Evolutionary conservation across 169 alveolate species (phyloP).

Genomic region (Plasmodium cynomolgi): DNA sequence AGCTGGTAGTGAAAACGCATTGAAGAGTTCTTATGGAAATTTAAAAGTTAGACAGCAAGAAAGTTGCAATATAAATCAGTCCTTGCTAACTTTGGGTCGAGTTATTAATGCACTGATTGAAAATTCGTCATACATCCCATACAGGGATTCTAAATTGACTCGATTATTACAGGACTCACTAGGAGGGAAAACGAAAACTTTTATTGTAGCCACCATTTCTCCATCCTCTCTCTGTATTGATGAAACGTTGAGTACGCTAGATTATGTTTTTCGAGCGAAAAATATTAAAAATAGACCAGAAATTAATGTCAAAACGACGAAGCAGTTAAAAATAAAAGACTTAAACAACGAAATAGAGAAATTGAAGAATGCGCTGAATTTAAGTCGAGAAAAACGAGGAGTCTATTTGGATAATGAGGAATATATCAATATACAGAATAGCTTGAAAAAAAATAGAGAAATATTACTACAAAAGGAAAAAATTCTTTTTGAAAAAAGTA

Average conservation of each 20-base stretch:
- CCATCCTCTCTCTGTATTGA: constrained; percentile 93
- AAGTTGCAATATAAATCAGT: constrained; percentile 92
- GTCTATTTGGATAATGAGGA: constrained; percentile 75
- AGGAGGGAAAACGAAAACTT: constrained; percentile 97
- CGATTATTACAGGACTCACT: constrained; percentile 93
- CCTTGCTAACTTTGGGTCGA: constrained; percentile 91
- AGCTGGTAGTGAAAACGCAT: constrained; percentile 96
- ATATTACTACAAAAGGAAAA: constrained; percentile 44
- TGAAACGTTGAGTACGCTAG: constrained; percentile 92
- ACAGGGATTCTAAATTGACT: constrained; percentile 96
- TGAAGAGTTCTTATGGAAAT: constrained; percentile 90
- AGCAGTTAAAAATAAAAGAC: constrained; percentile 85
- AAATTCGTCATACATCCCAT: constrained; percentile 93
- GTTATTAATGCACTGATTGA: constrained; percentile 93
- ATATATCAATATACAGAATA: constrained; percentile 60
- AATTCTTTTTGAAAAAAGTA: constrained; percentile 56
- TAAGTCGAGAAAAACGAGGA: constrained; percentile 81
- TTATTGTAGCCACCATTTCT: constrained; percentile 93
- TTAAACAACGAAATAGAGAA: constrained; percentile 82
- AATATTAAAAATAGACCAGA: constrained; percentile 92
- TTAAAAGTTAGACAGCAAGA: constrained; percentile 92
- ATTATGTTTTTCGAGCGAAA: constrained; percentile 94
- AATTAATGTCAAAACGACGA: constrained; percentile 92
- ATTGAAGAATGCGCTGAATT: constrained; percentile 76
- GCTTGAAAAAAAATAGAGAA: constrained; percentile 58